Percentiles rank a stretch among this genome's conserved stretches.
phyloP scores from a whole-genome alignment of 2,329 filamentous ascomycete genomes.

The Phoma sp. region DNA sequence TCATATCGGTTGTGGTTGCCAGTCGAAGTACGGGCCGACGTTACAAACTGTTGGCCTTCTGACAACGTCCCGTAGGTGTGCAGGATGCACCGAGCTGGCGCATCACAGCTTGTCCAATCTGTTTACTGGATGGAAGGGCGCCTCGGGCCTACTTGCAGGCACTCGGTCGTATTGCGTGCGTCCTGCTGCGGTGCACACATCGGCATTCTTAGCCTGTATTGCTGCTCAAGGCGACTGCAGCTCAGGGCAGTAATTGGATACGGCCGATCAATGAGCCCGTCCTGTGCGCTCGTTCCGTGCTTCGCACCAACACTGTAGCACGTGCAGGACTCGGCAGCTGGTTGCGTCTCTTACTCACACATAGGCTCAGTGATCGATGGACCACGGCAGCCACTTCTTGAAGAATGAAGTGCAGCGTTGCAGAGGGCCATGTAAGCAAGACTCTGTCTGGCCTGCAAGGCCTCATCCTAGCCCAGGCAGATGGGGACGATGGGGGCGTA shows the following conservation, averaged over 20 bases:
- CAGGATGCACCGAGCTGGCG: not conserved
- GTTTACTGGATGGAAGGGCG: not conserved
- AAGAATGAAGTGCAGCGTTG: not conserved
- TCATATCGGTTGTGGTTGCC: constrained; percentile 1
- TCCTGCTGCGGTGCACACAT: not conserved
- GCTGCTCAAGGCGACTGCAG: not conserved
- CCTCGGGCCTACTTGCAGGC: constrained; percentile 11
- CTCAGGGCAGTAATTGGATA: not conserved
- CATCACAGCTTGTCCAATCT: not conserved
- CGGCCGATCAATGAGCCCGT: not conserved
- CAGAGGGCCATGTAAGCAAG: not conserved
- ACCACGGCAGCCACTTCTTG: not conserved
- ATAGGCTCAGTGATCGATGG: not conserved
- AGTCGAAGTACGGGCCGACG: constrained; percentile 12
- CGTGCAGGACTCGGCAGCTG: not conserved
- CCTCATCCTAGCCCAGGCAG: not conserved
- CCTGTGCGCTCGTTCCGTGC: constrained; percentile 1
- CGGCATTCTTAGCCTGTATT: not conserved
- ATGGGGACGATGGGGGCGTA: not conserved
- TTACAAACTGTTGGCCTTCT: not conserved
- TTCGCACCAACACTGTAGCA: constrained; percentile 5
- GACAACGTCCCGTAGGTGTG: constrained; percentile 4
- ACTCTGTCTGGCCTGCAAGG: not conserved
- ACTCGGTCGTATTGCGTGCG: constrained; percentile 6
- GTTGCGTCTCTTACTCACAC: not conserved